phyloP scores from a whole-genome alignment of 2,329 filamentous ascomycete genomes.

The Ilyonectria destructans region DNA sequence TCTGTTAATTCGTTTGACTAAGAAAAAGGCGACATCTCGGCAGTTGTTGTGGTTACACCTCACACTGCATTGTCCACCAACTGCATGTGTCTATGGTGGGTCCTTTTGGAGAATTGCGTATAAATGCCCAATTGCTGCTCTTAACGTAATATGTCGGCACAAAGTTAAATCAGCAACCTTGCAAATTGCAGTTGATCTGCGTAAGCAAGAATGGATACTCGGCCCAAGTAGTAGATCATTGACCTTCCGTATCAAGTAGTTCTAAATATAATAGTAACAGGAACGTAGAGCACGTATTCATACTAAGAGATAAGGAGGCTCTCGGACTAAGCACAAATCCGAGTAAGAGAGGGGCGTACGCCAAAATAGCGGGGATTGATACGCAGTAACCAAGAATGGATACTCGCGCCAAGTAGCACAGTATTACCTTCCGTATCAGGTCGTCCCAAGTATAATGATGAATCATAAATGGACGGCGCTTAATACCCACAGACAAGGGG shows the following conservation, averaged over 20 bases:
- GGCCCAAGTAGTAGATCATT: not conserved
- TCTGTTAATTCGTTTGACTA: too few relatives aligned
- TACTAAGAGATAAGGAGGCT: not conserved
- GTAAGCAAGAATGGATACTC: constrained; percentile 11
- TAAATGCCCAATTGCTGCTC: not conserved
- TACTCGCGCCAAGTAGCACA: not conserved
- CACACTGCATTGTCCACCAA: too few relatives aligned
- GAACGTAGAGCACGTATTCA: not conserved
- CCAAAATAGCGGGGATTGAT: constrained; percentile 8
- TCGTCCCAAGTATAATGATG: constrained; percentile 3
- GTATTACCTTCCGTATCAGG: constrained; percentile 17
- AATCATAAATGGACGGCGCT: not conserved
- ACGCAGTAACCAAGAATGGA: constrained; percentile 12
- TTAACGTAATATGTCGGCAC: not conserved
- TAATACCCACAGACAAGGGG: not conserved
- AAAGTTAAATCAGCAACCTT: constrained; percentile 6
- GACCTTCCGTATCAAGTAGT: constrained; percentile 21
- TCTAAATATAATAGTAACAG: constrained; percentile 1
- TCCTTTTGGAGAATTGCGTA: not conserved
- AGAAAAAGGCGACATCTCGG: too few relatives aligned
- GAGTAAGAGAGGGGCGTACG: constrained; percentile 3
- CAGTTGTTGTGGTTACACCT: too few relatives aligned
- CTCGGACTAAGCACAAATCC: not conserved
- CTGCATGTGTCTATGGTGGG: not conserved
- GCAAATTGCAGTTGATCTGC: constrained; percentile 9